Evolutionary conservation across 306 rosid genomes (phyloP).

Genomic region (Vicia faba): DNA sequence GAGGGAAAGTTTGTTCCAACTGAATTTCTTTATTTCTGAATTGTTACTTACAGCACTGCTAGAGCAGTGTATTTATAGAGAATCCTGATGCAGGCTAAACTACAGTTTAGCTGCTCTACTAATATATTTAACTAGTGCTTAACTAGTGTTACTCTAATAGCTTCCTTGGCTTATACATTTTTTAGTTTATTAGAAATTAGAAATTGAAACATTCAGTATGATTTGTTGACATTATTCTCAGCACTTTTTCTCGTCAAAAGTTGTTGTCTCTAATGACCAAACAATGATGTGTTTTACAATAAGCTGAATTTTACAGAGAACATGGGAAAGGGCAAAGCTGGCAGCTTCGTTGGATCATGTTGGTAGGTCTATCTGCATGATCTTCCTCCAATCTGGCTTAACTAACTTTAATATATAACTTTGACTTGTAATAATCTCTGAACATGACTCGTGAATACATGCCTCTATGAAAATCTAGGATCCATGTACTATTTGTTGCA

Average conservation of each 20-base stretch:
- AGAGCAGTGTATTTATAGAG: too few relatives aligned
- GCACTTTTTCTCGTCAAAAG: not conserved
- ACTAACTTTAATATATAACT: conserved; percentile 17
- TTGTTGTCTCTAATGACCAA: conserved; percentile 8
- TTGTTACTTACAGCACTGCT: too few relatives aligned
- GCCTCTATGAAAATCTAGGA: conserved; percentile 1
- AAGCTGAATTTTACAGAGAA: conserved; percentile 65
- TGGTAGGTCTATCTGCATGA: conserved; percentile 56
- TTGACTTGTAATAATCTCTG: conserved; percentile 28
- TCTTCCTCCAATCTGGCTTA: conserved; percentile 33
- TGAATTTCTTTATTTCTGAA: too few relatives aligned
- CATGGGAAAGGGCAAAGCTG: conserved; percentile 94
- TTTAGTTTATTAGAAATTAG: conserved; percentile 2
- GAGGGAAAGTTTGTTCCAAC: too few relatives aligned
- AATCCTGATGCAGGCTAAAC: too few relatives aligned
- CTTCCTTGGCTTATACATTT: not conserved
- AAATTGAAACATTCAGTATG: not conserved
- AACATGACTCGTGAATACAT: not conserved
- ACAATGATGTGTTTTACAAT: conserved; percentile 11
- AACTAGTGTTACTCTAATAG: too few relatives aligned
- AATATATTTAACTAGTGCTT: too few relatives aligned
- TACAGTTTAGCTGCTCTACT: too few relatives aligned
- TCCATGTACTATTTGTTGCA: not conserved
- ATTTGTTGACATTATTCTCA: not conserved
- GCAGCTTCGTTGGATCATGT: conserved; percentile 84